Evolutionary conservation across 495 filamentous ascomycete species (phyloP), one percentile per base, ranked within the genome.

Genomic region (Penicillium cosmopolitanum): DNA sequence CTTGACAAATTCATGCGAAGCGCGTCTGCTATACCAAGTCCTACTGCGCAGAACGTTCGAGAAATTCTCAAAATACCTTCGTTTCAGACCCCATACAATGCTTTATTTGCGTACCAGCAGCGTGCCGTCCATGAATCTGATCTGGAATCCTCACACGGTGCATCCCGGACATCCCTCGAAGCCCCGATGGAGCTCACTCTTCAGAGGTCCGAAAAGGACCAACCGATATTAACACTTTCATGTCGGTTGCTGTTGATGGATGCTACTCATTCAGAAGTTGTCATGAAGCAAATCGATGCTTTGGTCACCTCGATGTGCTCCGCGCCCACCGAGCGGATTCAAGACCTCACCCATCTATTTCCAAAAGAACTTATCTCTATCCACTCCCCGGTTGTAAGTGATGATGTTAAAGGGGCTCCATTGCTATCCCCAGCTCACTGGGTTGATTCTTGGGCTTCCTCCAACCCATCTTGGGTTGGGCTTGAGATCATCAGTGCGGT

Each of bases 371-470:
- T 44, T 19, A 3, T 44, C n/a, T 44, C 42, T 18, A 9, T 44
- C 16, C 42, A 44, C 42, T 44, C 42, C 7, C 42, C 42, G 1
- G 16, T 44, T 1, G 42, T 44, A 2, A 44, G 42, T 7, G 42
- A 16, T 8, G 42, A 44, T 6, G 16, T 44, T 6, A 12, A 44
- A 18, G 18, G 6, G 5, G 56, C 56, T 16, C 48, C 56, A 25
- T 5, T 43, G 4, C 19, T 52, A 16, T 53, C 56, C 16, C 56
- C 56, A 10, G 48, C 33, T 28, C n/a, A 53, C 15, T 58, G 56
- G 56, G 56, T 58, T 19, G 56, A 58, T 19, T 34, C 53, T 25
- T 58, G 56, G 56, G 56, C 56, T 11, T 28, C 47, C 12, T 51
- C 38, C 21, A 56, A 43, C 15, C 50, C 50, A n/a, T 9, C 8